These are phyloP conservation scores for Ustulina deusta DNA, from an alignment of 2,329 filamentous ascomycete genomes.

Conservation along the genomic window DNA sequence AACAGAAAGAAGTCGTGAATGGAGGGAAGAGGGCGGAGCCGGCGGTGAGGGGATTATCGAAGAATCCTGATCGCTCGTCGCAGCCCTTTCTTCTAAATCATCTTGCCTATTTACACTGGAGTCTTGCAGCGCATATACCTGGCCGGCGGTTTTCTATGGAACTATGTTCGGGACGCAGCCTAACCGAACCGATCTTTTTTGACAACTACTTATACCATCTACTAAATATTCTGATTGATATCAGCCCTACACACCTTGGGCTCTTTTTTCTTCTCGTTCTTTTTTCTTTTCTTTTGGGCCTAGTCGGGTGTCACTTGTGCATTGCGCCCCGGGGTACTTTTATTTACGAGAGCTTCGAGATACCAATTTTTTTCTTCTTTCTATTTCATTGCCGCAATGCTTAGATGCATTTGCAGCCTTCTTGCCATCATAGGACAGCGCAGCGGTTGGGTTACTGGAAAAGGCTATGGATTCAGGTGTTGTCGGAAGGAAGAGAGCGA, in stretches of 20 bases:
- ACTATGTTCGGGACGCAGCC: constrained; percentile 42
- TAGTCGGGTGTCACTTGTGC: constrained; percentile 16
- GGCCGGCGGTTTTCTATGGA: constrained; percentile 42
- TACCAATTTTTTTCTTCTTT: constrained; percentile 45
- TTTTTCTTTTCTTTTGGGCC: background rate
- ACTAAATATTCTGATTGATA: constrained; percentile 13
- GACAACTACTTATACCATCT: constrained; percentile 32
- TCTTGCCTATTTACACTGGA: constrained; percentile 33
- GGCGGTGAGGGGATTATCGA: constrained; percentile 78
- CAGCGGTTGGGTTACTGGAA: constrained; percentile 40
- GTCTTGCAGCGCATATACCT: constrained; percentile 34
- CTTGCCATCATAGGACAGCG: constrained; percentile 28
- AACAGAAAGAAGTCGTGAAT: constrained; percentile 87
- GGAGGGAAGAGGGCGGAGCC: constrained; percentile 88
- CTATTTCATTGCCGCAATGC: constrained; percentile 37
- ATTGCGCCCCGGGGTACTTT: constrained; percentile 16
- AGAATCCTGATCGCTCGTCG: constrained; percentile 60
- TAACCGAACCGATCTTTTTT: constrained; percentile 31
- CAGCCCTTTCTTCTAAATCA: constrained; percentile 11
- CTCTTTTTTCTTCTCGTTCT: background rate
- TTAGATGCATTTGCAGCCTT: constrained; percentile 29
- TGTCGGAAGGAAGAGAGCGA: constrained; percentile 7
- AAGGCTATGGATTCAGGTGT: constrained; percentile 29
- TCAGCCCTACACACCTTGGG: constrained; percentile 6
- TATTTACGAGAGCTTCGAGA: constrained; percentile 44